Evolutionary conservation across 495 filamentous ascomycete genomes (phyloP).

Genomic region (Aspergillus homomorphus): DNA sequence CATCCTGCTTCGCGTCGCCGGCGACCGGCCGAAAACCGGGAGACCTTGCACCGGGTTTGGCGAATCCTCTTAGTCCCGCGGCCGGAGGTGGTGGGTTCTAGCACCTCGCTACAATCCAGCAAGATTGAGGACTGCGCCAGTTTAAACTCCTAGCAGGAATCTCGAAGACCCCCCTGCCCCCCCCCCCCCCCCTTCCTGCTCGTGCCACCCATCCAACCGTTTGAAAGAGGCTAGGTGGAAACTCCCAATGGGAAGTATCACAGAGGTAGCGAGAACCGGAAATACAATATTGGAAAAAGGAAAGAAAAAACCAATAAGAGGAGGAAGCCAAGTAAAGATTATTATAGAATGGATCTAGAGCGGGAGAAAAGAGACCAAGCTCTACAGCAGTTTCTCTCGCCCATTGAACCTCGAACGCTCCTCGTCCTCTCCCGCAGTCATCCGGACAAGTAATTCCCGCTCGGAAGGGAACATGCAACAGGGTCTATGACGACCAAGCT

Average conservation of each 20-base stretch:
- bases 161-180: not conserved
- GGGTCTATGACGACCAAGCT: not conserved
- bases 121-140: not conserved
- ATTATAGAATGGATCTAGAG: too few species aligned
- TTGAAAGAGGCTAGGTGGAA: too few species aligned
- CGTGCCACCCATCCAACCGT: too few species aligned
- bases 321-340: not conserved
- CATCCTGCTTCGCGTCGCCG: not conserved
- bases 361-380: too few species aligned
- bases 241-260: too few species aligned
- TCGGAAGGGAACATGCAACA: not conserved
- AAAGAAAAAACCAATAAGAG: not conserved
- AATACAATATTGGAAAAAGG: not conserved
- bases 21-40: conserved; percentile 16
- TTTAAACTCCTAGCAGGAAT: not conserved
- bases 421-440: too few species aligned
- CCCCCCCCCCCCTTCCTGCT: too few species aligned
- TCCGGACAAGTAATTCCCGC: not conserved
- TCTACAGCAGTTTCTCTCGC: too few species aligned
- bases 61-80: not conserved
- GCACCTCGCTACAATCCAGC: not conserved
- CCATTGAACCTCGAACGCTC: too few species aligned
- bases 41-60: too few species aligned
- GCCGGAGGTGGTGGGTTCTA: not conserved
- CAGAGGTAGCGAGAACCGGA: too few species aligned